A percentile compares a stretch with the other conserved stretches of the same genome.
These are phyloP conservation scores for Penicilliopsis zonata DNA, from an alignment of 495 filamentous ascomycete species.

Conservation along the genomic window DNA sequence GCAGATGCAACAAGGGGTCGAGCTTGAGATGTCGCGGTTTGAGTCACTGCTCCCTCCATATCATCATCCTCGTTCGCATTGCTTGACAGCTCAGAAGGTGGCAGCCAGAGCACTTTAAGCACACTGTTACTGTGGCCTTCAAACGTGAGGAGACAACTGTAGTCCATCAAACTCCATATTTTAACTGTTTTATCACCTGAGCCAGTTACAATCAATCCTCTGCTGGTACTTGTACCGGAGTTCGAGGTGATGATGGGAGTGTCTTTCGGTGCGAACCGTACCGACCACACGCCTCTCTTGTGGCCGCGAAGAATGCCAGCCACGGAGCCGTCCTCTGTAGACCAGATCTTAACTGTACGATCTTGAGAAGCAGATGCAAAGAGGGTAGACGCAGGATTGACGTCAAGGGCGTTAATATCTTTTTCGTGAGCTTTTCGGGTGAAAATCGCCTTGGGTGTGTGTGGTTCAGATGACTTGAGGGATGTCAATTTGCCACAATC, in stretches of 20 bases:
- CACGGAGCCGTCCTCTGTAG: constrained; percentile 72
- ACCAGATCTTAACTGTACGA: constrained; percentile 93
- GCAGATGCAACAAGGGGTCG: constrained; percentile 64
- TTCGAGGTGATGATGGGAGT: constrained; percentile 63
- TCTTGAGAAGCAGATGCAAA: constrained; percentile 97
- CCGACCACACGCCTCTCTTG: constrained; percentile 88
- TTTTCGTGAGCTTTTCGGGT: constrained; percentile 96
- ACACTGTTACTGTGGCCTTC: constrained; percentile 95
- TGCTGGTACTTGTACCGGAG: constrained; percentile 44
- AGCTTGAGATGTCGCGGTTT: constrained; percentile 18
- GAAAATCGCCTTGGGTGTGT: constrained; percentile 46
- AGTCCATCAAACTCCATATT: constrained; percentile 88
- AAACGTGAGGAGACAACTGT: constrained; percentile 83
- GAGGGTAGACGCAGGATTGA: constrained; percentile 52
- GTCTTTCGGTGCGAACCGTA: constrained; percentile 69
- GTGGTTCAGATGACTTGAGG: constrained; percentile 24
- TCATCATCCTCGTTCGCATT: constrained; percentile 17
- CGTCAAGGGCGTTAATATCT: constrained; percentile 91
- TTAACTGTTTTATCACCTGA: constrained; percentile 93
- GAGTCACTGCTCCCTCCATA: constrained; percentile 5
- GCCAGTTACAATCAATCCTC: constrained; percentile 73
- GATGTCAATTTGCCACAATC: constrained; percentile 44
- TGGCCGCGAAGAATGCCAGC: constrained; percentile 86
- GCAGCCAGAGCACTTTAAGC: constrained; percentile 85
- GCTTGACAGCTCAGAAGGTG: constrained; percentile 37